Percentiles rank a stretch among this genome's conserved stretches.
Conservation (phyloP, 1,284 basidiomycete species). For the Tilletia horrida region DNA sequence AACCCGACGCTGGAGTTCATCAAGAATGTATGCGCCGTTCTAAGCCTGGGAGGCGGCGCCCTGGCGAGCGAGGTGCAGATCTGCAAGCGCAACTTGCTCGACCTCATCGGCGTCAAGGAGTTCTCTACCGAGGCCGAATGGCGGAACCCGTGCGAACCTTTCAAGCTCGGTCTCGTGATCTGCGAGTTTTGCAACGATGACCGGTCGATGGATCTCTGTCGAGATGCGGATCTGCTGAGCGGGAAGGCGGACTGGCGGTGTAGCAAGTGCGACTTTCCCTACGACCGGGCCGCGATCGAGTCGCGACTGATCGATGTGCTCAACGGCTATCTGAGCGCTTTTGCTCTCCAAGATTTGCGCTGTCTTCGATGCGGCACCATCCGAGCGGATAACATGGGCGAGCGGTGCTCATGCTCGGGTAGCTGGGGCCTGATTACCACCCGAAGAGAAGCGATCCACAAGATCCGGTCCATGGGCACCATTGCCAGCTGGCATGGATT, state of each 20-base stretch:
- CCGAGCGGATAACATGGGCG: constrained; percentile 77
- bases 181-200: constrained; percentile 85
- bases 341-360: constrained; percentile 75
- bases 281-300: constrained; percentile 81
- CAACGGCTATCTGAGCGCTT: constrained; percentile 68
- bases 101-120: constrained; percentile 81
- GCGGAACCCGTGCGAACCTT: constrained; percentile 86
- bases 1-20: constrained; percentile 81
- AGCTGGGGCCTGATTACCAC: constrained; percentile 40
- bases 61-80: constrained; percentile 75
- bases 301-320: constrained; percentile 77
- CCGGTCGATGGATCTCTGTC: constrained; percentile 88
- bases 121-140: constrained; percentile 61
- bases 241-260: constrained; percentile 50
- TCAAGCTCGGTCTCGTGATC: constrained; percentile 80
- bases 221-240: constrained; percentile 72
- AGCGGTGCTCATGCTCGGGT: constrained; percentile 84
- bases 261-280: constrained; percentile 72
- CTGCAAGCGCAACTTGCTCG: constrained; percentile 82
- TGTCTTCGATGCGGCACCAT: constrained; percentile 86
- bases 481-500: constrained; percentile 42
- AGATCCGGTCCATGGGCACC: constrained; percentile 30
- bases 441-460: constrained; percentile 39
- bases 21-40: constrained; percentile 81
- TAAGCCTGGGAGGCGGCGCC: constrained; percentile 53